phyloP scores from a whole-genome alignment of 768 basidiomycete species.

The Kwoniella botswanensis region DNA sequence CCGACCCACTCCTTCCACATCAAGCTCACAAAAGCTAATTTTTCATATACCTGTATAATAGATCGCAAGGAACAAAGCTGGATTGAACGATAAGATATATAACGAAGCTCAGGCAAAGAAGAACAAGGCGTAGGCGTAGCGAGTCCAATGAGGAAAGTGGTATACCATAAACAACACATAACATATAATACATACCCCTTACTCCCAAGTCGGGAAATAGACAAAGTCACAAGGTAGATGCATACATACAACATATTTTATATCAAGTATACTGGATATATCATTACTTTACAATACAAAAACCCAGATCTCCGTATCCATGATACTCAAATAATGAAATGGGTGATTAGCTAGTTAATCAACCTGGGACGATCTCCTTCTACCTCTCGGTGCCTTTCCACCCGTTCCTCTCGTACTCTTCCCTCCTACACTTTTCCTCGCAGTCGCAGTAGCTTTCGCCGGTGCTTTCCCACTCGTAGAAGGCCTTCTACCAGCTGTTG shows the following conservation, averaged over 20 bases:
- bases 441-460: slow-evolving; percentile 26
- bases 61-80: slow-evolving; percentile 89
- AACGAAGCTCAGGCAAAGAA: slow-evolving; percentile 72
- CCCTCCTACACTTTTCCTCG: slow-evolving; percentile 34
- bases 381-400: slow-evolving; percentile 29
- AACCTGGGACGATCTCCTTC: slow-evolving; percentile 20
- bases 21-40: neutral
- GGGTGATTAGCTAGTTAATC: neutral
- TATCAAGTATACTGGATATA: neutral
- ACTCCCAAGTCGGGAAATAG: neutral
- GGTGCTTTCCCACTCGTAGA: slow-evolving; percentile 38
- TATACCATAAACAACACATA: no score
- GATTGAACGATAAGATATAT: slow-evolving; percentile 85
- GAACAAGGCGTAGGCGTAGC: slow-evolving; percentile 58
- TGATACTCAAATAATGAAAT: neutral
- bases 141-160: neutral
- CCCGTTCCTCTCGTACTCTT: slow-evolving; percentile 24
- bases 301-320: no score
- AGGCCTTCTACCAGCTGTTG: slow-evolving; percentile 18
- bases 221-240: slow-evolving; percentile 6
- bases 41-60: slow-evolving; percentile 52
- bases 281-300: no score
- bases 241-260: slow-evolving; percentile 5
- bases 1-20: neutral
- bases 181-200: neutral